Evolutionary conservation across 768 basidiomycete genomes (phyloP).

Genomic region (Obba rivulosa): DNA sequence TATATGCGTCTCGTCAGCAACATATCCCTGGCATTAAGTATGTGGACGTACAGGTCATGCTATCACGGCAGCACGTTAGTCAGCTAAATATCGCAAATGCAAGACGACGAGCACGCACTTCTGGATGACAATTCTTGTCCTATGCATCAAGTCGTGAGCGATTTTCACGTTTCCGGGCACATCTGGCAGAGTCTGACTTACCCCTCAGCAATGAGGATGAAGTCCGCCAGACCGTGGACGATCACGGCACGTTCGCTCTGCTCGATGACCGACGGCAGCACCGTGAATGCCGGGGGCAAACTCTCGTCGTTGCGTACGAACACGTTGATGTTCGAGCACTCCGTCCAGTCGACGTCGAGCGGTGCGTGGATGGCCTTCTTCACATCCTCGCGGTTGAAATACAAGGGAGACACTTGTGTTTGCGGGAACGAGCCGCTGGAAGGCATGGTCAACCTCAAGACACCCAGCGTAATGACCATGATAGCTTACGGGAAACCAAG

Average conservation of each 20-base stretch:
- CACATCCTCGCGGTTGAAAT: constrained; percentile 67
- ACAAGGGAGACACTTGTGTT: constrained; percentile 51
- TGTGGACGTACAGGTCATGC: constrained; percentile 35
- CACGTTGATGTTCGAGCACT: constrained; percentile 56
- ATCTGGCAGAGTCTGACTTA: constrained; percentile 28
- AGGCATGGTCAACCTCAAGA: constrained; percentile 13
- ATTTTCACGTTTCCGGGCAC: neutral
- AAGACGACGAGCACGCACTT: constrained; percentile 22
- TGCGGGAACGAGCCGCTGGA: constrained; percentile 28
- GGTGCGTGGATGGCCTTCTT: constrained; percentile 72
- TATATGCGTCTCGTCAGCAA: constrained; percentile 22
- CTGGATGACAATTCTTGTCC: constrained; percentile 30
- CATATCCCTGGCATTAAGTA: neutral
- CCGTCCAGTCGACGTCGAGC: constrained; percentile 48
- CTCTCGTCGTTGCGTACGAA: constrained; percentile 57
- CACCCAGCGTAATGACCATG: neutral
- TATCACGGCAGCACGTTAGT: constrained; percentile 41
- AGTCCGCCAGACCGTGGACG: constrained; percentile 70
- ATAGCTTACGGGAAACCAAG: constrained; percentile 68
- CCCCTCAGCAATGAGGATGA: constrained; percentile 71
- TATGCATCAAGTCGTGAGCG: constrained; percentile 7
- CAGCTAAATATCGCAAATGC: neutral
- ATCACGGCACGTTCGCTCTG: constrained; percentile 66
- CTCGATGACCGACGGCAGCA: constrained; percentile 72
- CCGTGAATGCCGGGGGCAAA: constrained; percentile 55